Percentiles rank a stretch among this genome's conserved stretches.
Conservation (phyloP, 2,329 filamentous ascomycete species). For the Cadophora gregata region DNA sequence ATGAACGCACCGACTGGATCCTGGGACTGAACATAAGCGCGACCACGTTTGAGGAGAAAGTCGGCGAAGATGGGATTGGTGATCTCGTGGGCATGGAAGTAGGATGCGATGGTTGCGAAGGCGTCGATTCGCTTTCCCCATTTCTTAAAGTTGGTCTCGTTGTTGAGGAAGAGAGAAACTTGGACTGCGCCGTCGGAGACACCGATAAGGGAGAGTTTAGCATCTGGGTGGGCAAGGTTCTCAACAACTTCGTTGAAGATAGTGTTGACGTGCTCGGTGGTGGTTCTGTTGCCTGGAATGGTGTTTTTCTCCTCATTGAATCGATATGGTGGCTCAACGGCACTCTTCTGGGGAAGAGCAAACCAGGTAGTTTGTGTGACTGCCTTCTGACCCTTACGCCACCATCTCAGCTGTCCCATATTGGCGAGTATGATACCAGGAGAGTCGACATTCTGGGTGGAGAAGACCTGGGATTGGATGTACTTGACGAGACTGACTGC, state of each 20-base stretch:
- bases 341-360: conserved; percentile 64
- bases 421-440: conserved; percentile 79
- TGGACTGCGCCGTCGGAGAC: conserved; percentile 70
- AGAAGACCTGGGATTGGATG: conserved; percentile 43
- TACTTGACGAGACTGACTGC: conserved; percentile 65
- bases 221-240: conserved; percentile 52
- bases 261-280: conserved; percentile 66
- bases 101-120: conserved; percentile 57
- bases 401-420: conserved; percentile 78
- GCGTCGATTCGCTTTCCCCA: conserved; percentile 54
- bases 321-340: conserved; percentile 61
- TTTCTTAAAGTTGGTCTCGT: conserved; percentile 56
- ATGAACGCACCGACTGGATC: conserved; percentile 60
- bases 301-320: conserved; percentile 63
- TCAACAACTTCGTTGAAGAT: conserved; percentile 70
- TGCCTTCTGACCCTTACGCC: conserved; percentile 64
- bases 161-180: conserved; percentile 63
- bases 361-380: conserved; percentile 65
- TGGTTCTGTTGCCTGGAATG: conserved; percentile 63
- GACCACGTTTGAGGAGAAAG: conserved; percentile 62
- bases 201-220: conserved; percentile 72
- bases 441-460: conserved; percentile 37
- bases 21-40: conserved; percentile 64
- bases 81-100: conserved; percentile 49
- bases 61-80: conserved; percentile 52